These are phyloP conservation scores for Globisporangium splendens DNA, from an alignment of 352 stramenopile species.

Conservation along the genomic window DNA sequence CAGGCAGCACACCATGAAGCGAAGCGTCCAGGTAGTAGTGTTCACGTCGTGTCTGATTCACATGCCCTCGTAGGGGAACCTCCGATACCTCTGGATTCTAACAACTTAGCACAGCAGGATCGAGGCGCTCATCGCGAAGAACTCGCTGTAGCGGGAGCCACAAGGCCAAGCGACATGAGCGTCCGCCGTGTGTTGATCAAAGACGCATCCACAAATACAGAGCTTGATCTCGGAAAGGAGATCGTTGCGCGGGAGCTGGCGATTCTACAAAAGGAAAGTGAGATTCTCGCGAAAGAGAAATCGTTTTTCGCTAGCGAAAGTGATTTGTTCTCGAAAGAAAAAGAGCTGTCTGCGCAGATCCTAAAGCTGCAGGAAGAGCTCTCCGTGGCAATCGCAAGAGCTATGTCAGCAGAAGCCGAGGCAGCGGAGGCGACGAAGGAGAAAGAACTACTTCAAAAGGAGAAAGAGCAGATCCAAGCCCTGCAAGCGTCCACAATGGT, in stretches of 20 bases:
- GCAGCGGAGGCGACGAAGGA: slow-evolving; percentile 23
- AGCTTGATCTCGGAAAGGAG: slow-evolving; percentile 47
- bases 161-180: neutral
- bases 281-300: slow-evolving; percentile 34
- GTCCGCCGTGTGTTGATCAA: neutral
- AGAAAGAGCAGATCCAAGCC: neutral
- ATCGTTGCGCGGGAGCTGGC: slow-evolving; percentile 37
- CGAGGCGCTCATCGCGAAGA: too few relatives aligned
- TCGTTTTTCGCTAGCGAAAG: slow-evolving; percentile 32
- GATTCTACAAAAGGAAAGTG: slow-evolving; percentile 26
- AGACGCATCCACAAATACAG: slow-evolving; percentile 60
- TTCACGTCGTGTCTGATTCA: too few relatives aligned
- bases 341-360: slow-evolving; percentile 23
- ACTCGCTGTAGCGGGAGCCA: too few relatives aligned
- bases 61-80: too few relatives aligned
- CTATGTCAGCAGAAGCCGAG: slow-evolving; percentile 22
- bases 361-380: slow-evolving; percentile 27
- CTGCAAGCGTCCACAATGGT: neutral
- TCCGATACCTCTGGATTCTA: neutral
- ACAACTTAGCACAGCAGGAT: neutral
- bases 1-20: too few relatives aligned
- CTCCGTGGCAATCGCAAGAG: slow-evolving; percentile 13
- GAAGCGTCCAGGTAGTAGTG: too few relatives aligned
- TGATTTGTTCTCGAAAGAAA: slow-evolving; percentile 28
- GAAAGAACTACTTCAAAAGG: slow-evolving; percentile 8